Evolutionary conservation across 495 filamentous ascomycete species (phyloP), one percentile per base, ranked within the genome.

Genomic region (Patellaria atrata): DNA sequence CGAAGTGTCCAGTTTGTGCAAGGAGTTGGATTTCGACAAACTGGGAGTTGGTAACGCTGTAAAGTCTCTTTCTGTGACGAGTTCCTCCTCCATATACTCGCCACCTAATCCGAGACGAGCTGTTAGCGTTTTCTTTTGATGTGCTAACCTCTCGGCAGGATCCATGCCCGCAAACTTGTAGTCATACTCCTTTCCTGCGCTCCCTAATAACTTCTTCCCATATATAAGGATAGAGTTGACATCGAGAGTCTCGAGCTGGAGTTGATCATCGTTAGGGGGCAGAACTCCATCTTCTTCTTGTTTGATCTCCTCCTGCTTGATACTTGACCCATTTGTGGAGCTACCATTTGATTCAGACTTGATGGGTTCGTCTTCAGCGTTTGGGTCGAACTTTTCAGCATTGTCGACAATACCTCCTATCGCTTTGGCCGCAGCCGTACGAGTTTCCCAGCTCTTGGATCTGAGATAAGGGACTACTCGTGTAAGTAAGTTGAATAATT

Each of bases 401-500:
- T 94, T 84, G 17, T 86, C 73, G 37, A 89, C 75, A 44, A 97
- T 94, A 35, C 84, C 77, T 28, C 85, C 83, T 35, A 97, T 78
- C 4, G 91, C 89, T 52, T 82, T 89, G 39, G 89, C 82, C 25
- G 89, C 77, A 27, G 91, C 87, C 27, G 72, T 82, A 22, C 89
- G 69, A 6, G 89, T 94, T 43, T 97, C 89, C 89, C 89, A 97
- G 39, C 81, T 83, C 52, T 84, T 93, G 37, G 85, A 83, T 36
- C 77, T 70, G 11, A 96, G 68, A 56, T 91, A 94, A 2, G 91
- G 85, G 12, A 96, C 71, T 26, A 97, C 86, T 29, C 87, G 70
- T n/a, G 83, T 83, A n/a, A 97, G 67, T 5, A 97, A 67, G 47
- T 96, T 94, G 58, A 94, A 96, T 3, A 96, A 65, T 51, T 97